Percentiles rank a stretch among this genome's conserved stretches.
Conservation (phyloP, 805 yeast species). For the Candida suzukii region DNA sequence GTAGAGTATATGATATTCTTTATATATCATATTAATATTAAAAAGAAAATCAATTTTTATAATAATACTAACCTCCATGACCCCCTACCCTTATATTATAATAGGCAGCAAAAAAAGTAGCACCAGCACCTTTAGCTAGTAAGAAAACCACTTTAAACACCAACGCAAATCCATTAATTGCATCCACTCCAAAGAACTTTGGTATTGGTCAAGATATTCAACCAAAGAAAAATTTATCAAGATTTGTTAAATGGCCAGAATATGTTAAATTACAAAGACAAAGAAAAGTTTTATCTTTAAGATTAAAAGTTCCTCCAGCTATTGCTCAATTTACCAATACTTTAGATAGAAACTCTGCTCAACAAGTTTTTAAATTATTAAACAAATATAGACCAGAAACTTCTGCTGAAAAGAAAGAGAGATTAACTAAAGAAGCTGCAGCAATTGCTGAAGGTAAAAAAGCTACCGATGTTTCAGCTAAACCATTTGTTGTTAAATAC, state of each 20-base stretch:
- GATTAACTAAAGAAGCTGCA: slow-evolving; percentile 96
- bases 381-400: slow-evolving; percentile 99
- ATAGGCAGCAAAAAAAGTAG: slow-evolving; percentile 63
- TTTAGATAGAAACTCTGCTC: slow-evolving; percentile 96
- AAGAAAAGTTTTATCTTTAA: slow-evolving; percentile 85
- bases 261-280: slow-evolving; percentile 96
- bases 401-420: slow-evolving; percentile 92
- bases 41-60: too few species aligned
- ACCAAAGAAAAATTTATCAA: slow-evolving; percentile 88
- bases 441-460: slow-evolving; percentile 96
- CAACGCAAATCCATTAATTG: slow-evolving; percentile 88
- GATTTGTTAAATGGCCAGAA: slow-evolving; percentile 98
- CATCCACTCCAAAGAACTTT: slow-evolving; percentile 80
- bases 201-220: slow-evolving; percentile 94
- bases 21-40: background rate
- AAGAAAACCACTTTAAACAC: too few species aligned
- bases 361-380: slow-evolving; percentile 90
- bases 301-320: slow-evolving; percentile 97
- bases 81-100: slow-evolving; percentile 15
- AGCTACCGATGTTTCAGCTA: slow-evolving; percentile 90
- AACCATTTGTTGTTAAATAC: slow-evolving; percentile 92
- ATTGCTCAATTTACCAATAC: slow-evolving; percentile 90
- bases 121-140: slow-evolving; percentile 92
- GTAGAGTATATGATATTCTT: slow-evolving; percentile 8
- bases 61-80: slow-evolving; percentile 2